Evolutionary conservation across 2,329 filamentous ascomycete species (phyloP), one percentile per base, ranked within the genome.

Genomic region (Daldinia sp.): DNA sequence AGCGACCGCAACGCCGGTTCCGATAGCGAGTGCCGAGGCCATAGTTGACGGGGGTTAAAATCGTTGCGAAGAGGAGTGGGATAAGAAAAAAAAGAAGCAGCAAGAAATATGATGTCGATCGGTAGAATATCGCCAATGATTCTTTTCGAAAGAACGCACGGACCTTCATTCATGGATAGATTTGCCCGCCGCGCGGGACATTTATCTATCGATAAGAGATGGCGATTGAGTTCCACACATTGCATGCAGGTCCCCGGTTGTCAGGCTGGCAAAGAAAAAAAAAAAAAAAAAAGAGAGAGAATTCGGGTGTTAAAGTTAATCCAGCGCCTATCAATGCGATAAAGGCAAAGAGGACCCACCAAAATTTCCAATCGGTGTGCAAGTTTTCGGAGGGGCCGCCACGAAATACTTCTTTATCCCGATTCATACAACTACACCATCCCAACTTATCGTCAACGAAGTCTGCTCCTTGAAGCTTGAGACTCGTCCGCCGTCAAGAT

Each of bases 21-120:
- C 85, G 68, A 80, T 78, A 73, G 83, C 83, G 59, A 86, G 78
- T 68, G 85, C 81, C 62, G 89, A 88, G 46, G 86, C 83, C 89
- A 91, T 91, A 58, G 55, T 79, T 79, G 58, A 67, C 57, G n/a
- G 33, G 30, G 33, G 26, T 56, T 56, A 15, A 42, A 64, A 39
- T 35, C 23, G 37, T 35, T 6, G 33, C 33, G 33, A 35, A 37
- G n/a, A 41, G 65, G 26, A 59, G 53, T 50, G n/a, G 53, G 26
- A 51, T 44, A 50, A 37, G 50, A 41, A 10, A 35, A 9, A 6
- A 35, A 33, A 35, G 33, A 35, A 35, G 10, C 7, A 35, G 10
- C 7, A 9, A 60, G 55, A 55, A 53, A 28, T 59, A 55, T 65
- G 50, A 68, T 39, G 68, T 63, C 56, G 60, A 63, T 56, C 30